Percentiles rank a stretch among this genome's conserved stretches.
These are phyloP conservation scores for Samsoniella hepiali DNA, from an alignment of 2,329 filamentous ascomycete species.

Conservation along the genomic window DNA sequence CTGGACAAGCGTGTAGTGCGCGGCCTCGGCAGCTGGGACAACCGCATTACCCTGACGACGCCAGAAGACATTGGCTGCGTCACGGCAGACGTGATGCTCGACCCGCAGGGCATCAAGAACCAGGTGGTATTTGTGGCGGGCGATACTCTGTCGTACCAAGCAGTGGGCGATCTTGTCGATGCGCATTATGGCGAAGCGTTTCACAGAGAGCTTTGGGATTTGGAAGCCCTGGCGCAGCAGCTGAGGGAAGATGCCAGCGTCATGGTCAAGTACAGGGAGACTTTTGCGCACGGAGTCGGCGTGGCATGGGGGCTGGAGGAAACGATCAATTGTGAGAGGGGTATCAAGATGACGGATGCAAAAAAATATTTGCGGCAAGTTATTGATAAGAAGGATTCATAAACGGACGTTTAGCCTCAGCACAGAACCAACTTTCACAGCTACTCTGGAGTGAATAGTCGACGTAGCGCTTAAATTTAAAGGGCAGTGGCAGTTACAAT, in stretches of 20 bases:
- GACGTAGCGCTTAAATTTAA: neutral
- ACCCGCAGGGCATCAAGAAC: conserved; percentile 32
- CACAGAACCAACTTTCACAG: no score
- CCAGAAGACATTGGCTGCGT: conserved; percentile 61
- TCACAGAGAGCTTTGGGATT: conserved; percentile 47
- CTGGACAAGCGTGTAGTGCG: conserved; percentile 39
- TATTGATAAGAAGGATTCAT: neutral
- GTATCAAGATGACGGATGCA: conserved; percentile 44
- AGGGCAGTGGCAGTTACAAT: no score
- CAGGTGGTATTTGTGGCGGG: conserved; percentile 58
- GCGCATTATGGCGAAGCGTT: conserved; percentile 40
- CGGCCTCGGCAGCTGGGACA: conserved; percentile 60
- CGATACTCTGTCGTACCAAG: conserved; percentile 57
- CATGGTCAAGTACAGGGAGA: conserved; percentile 58
- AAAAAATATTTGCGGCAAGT: conserved; percentile 34
- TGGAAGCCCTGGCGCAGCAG: conserved; percentile 42
- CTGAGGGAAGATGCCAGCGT: conserved; percentile 45
- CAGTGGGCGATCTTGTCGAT: conserved; percentile 53
- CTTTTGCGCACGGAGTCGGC: conserved; percentile 57
- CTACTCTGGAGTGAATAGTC: no score
- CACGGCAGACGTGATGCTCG: conserved; percentile 53
- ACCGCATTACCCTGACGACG: conserved; percentile 59
- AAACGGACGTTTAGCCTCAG: neutral
- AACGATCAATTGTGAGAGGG: conserved; percentile 52
- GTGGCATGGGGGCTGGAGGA: conserved; percentile 54